Evolutionary conservation across 2,329 filamentous ascomycete species (phyloP).

Genomic region (Rhytidhysteron rufulum): DNA sequence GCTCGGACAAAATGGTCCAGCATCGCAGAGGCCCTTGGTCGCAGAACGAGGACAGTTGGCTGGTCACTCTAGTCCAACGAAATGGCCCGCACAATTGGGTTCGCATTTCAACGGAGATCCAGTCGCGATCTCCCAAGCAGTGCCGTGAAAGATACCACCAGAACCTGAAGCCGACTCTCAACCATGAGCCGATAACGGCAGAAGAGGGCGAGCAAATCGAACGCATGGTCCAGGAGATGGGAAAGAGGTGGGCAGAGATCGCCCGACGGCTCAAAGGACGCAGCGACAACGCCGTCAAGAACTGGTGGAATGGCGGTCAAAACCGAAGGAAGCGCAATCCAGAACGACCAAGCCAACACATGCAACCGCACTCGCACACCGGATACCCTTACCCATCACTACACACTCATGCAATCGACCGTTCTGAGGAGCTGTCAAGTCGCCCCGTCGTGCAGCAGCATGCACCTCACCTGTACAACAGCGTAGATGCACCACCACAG

Average conservation of each 20-base stretch:
- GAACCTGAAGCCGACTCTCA: conserved; percentile 81
- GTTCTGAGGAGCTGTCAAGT: conserved; percentile 19
- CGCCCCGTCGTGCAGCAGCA: conserved; percentile 10
- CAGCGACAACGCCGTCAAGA: conserved; percentile 95
- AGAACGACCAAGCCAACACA: conserved; percentile 27
- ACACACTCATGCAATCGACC: conserved; percentile 15
- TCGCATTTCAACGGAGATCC: conserved; percentile 71
- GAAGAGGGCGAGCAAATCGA: conserved; percentile 74
- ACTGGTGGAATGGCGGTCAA: conserved; percentile 95
- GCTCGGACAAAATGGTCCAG: too few relatives aligned
- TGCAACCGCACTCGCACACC: conserved; percentile 28
- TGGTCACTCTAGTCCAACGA: conserved; percentile 66
- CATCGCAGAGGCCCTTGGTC: conserved; percentile 82
- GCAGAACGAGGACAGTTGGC: conserved; percentile 66
- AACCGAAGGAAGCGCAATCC: conserved; percentile 62
- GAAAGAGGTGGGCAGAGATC: conserved; percentile 92
- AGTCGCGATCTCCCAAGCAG: conserved; percentile 83
- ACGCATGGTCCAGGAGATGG: conserved; percentile 69
- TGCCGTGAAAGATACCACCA: conserved; percentile 93
- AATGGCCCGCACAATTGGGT: conserved; percentile 88
- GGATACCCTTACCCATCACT: conserved; percentile 25
- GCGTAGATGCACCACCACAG: conserved; percentile 6
- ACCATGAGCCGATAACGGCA: conserved; percentile 72
- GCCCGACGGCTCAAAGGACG: conserved; percentile 75
- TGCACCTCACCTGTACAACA: conserved; percentile 12